Conservation (phyloP, 164 flowering plant species). For the Berberis vulgaris region DNA sequence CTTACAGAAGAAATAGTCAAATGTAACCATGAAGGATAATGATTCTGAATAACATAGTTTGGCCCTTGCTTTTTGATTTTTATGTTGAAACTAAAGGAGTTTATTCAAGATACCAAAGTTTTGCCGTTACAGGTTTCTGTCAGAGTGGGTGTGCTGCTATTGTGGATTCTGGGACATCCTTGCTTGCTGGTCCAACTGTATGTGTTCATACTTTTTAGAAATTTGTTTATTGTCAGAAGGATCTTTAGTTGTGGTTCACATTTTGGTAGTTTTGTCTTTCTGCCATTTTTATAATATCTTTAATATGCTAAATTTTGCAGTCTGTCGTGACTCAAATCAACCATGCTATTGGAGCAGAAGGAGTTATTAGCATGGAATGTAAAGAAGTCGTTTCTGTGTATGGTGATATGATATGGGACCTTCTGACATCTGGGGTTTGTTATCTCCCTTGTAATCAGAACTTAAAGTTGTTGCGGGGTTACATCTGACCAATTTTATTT, state of each 20-base stretch:
- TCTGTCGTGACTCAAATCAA: slow-evolving; percentile 57
- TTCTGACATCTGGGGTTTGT: slow-evolving; percentile 31
- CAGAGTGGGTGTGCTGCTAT: slow-evolving; percentile 57
- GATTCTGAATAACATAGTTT: neutral
- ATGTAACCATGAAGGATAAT: too few species aligned
- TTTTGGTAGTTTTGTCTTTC: neutral
- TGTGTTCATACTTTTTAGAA: slow-evolving; percentile 4
- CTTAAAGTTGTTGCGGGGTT: neutral
- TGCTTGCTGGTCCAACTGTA: slow-evolving; percentile 75
- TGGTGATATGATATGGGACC: slow-evolving; percentile 57
- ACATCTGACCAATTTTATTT: neutral
- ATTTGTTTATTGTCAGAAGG: neutral
- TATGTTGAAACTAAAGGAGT: neutral
- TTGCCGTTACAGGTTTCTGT: slow-evolving; percentile 43
- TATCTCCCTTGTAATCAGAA: neutral
- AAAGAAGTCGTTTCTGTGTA: slow-evolving; percentile 50
- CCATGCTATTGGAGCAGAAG: slow-evolving; percentile 78
- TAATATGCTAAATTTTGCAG: slow-evolving; percentile 20
- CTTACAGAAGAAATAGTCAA: too few species aligned
- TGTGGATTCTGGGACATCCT: slow-evolving; percentile 60
- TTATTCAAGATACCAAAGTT: neutral
- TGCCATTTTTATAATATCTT: neutral
- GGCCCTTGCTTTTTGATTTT: neutral
- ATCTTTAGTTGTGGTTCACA: neutral
- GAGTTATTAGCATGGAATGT: slow-evolving; percentile 58